Percentiles rank a stretch among this genome's conserved stretches.
Conservation (phyloP, 192 early-diverging fungal genomes). For the Coemansia sp. region DNA sequence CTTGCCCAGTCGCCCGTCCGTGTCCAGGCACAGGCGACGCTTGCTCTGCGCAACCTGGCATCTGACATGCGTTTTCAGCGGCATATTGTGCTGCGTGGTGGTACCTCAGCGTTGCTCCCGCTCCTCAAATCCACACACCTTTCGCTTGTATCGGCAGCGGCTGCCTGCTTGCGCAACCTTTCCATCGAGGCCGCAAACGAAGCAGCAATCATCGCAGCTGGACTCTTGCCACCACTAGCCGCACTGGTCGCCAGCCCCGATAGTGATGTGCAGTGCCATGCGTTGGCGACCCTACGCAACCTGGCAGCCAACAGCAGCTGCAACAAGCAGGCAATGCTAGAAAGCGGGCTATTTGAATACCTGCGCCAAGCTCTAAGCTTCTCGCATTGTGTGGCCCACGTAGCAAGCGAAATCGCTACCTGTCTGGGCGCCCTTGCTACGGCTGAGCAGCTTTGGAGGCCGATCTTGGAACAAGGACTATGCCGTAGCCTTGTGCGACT, state of each 20-base stretch:
- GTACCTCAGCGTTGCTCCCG: constrained; percentile 61
- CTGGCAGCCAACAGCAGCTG: constrained; percentile 24
- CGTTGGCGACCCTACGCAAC: constrained; percentile 33
- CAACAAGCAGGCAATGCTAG: constrained; percentile 21
- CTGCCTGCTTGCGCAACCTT: constrained; percentile 84
- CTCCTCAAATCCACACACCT: constrained; percentile 62
- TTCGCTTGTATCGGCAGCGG: constrained; percentile 67
- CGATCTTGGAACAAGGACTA: constrained; percentile 24
- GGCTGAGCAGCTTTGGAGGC: constrained; percentile 24
- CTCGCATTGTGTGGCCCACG: constrained; percentile 1
- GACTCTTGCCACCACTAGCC: constrained; percentile 56
- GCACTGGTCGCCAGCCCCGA: constrained; percentile 15
- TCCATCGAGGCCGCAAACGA: constrained; percentile 83
- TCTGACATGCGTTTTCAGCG: constrained; percentile 69
- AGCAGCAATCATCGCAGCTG: constrained; percentile 72
- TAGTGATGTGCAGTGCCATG: constrained; percentile 35
- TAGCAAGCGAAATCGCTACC: constrained; percentile 21
- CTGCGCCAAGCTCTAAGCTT: constrained; percentile 6
- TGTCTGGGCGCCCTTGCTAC: constrained; percentile 33
- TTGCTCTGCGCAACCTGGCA: constrained; percentile 81
- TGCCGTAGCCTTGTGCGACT: constrained; percentile 17
- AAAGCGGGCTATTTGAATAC: constrained; percentile 23
- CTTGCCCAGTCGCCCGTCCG: constrained; percentile 64
- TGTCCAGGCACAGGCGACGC: constrained; percentile 76
- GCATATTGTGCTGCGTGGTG: constrained; percentile 66